Conservation (phyloP, 495 filamentous ascomycete genomes). For the Penicillium manginii region DNA sequence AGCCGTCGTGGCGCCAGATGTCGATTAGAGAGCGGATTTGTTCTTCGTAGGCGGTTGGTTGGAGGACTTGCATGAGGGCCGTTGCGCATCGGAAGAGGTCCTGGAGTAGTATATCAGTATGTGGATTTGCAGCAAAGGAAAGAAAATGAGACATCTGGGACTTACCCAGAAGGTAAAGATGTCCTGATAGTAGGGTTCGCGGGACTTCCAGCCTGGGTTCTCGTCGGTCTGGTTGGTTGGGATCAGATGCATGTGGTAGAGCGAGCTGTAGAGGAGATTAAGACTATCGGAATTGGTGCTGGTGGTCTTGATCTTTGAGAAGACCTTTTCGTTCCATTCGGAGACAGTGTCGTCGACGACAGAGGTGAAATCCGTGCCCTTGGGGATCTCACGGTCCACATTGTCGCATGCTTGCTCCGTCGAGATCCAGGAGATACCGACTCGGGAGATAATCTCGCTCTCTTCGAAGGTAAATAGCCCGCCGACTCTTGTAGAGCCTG, state of each 20-base stretch:
- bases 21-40: slow-evolving; percentile 71
- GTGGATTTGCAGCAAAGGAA: no score
- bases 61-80: slow-evolving; percentile 66
- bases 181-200: slow-evolving; percentile 62
- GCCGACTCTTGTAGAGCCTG: slow-evolving; percentile 35
- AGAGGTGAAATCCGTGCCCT: slow-evolving; percentile 44
- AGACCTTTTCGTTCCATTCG: slow-evolving; percentile 63
- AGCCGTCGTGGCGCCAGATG: slow-evolving; percentile 70
- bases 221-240: slow-evolving; percentile 75
- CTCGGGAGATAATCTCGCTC: slow-evolving; percentile 57
- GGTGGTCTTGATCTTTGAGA: slow-evolving; percentile 64
- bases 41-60: slow-evolving; percentile 65
- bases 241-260: slow-evolving; percentile 72
- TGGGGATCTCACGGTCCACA: slow-evolving; percentile 62
- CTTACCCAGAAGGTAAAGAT: slow-evolving; percentile 57
- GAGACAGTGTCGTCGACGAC: slow-evolving; percentile 52
- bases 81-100: slow-evolving; percentile 67
- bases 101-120: slow-evolving; percentile 30
- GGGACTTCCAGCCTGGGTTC: slow-evolving; percentile 67
- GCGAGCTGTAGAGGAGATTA: slow-evolving; percentile 62
- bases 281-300: slow-evolving; percentile 59
- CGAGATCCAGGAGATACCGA: slow-evolving; percentile 75
- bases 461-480: slow-evolving; percentile 40
- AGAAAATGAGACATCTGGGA: no score
- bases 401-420: slow-evolving; percentile 63